phyloP scores from a whole-genome alignment of 805 yeast genomes.

The Lipomyces starkeyi region DNA sequence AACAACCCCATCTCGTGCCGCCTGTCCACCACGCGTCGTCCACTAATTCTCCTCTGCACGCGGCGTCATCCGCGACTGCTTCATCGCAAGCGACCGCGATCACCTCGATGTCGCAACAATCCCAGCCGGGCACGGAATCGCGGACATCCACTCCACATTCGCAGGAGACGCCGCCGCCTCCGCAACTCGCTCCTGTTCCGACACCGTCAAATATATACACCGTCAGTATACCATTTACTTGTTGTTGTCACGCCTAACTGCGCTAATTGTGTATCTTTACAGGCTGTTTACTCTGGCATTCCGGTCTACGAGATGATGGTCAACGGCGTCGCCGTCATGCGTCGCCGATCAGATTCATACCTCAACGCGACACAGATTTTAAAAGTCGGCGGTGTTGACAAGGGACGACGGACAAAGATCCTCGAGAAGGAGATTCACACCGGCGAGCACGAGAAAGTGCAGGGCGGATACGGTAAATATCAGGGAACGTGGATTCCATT shows the following conservation, averaged over 20 bases:
- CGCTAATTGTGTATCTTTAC: neutral
- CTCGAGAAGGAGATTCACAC: constrained; percentile 68
- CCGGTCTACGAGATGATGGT: constrained; percentile 67
- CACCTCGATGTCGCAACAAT: constrained; percentile 7
- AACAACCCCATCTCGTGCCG: neutral
- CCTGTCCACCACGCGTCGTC: neutral
- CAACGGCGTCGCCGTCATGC: constrained; percentile 67
- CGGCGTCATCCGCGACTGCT: constrained; percentile 7
- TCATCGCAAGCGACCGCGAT: constrained; percentile 9
- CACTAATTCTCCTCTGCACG: neutral
- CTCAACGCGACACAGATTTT: constrained; percentile 76
- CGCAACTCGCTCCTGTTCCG: constrained; percentile 17
- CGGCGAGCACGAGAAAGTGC: constrained; percentile 71
- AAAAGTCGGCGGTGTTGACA: constrained; percentile 70
- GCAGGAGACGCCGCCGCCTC: constrained; percentile 37
- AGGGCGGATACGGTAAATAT: constrained; percentile 75
- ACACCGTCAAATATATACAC: constrained; percentile 28
- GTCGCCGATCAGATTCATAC: constrained; percentile 66
- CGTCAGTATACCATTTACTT: constrained; percentile 16
- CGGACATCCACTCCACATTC: constrained; percentile 33
- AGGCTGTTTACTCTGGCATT: constrained; percentile 66
- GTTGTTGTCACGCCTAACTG: neutral
- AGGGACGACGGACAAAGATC: constrained; percentile 65
- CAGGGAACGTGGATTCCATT: constrained; percentile 78
- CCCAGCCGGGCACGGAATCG: constrained; percentile 20